Conservation (phyloP, 352 stramenopile genomes). For the Achlya hypogyna region DNA sequence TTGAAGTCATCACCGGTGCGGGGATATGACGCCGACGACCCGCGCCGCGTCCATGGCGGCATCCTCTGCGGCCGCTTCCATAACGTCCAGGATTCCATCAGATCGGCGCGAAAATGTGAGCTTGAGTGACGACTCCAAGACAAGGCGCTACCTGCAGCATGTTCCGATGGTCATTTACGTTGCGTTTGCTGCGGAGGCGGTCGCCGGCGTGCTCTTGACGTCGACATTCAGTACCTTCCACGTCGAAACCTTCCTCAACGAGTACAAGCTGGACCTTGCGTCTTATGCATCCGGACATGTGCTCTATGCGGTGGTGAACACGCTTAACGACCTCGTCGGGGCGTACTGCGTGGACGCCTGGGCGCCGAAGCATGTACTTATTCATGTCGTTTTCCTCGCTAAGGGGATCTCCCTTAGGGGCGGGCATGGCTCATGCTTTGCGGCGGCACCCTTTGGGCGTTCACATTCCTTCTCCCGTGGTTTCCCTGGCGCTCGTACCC, state of each 20-base stretch:
- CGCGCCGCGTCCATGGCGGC: neutral
- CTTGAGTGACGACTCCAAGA: neutral
- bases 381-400: no score
- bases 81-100: no score
- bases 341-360: neutral
- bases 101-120: no score
- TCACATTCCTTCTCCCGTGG: conserved; percentile 11
- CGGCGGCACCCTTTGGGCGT: neutral
- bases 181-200: conserved; percentile 2
- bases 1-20: neutral
- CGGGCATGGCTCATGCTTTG: conserved; percentile 3
- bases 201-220: neutral
- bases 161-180: neutral
- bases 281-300: conserved; percentile 8
- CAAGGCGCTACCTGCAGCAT: neutral
- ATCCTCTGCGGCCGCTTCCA: no score
- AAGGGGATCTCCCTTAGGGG: no score
- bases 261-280: conserved; percentile 16
- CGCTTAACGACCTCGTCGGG: conserved; percentile 15
- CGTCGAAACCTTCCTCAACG: conserved; percentile 14
- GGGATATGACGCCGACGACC: neutral
- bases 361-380: neutral
- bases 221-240: conserved; percentile 16
- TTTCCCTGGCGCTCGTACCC: conserved; percentile 12
- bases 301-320: conserved; percentile 13